These are phyloP conservation scores for Penicillium sp. DNA, from an alignment of 2,329 filamentous ascomycete genomes.

Conservation along the genomic window DNA sequence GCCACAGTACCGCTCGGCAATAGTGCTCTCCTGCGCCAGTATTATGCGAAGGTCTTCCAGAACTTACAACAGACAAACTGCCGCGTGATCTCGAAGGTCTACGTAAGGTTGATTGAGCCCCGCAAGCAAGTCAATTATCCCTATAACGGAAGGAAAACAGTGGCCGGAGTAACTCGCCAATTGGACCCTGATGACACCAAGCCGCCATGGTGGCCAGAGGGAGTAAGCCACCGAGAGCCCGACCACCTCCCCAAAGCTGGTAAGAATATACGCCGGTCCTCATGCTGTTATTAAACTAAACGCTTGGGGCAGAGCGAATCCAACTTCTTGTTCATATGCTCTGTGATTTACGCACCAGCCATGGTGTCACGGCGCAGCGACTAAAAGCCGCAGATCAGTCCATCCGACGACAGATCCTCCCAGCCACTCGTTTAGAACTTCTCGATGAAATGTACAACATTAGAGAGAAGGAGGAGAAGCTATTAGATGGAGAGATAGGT, in stretches of 20 bases:
- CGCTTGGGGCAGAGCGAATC: background rate
- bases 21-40: conserved; percentile 24
- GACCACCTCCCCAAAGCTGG: conserved; percentile 36
- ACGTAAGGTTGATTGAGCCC: conserved; percentile 37
- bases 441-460: background rate
- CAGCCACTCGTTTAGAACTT: background rate
- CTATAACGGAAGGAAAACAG: conserved; percentile 35
- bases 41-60: conserved; percentile 35
- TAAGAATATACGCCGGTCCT: conserved; percentile 10
- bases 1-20: conserved; percentile 1
- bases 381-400: background rate
- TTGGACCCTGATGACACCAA: conserved; percentile 35
- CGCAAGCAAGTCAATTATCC: conserved; percentile 38
- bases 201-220: conserved; percentile 35
- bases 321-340: background rate
- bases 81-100: conserved; percentile 36
- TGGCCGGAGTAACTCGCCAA: conserved; percentile 29
- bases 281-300: background rate
- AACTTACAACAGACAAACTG: conserved; percentile 37
- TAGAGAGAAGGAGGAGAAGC: background rate
- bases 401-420: background rate
- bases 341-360: background rate
- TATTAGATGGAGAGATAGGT: background rate
- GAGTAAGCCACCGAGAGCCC: conserved; percentile 35
- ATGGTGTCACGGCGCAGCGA: background rate